Evolutionary conservation across 1,139 yeast genomes (phyloP), one percentile per base, ranked within the genome.

Genomic region (Saccharomycopsis hybrid): DNA sequence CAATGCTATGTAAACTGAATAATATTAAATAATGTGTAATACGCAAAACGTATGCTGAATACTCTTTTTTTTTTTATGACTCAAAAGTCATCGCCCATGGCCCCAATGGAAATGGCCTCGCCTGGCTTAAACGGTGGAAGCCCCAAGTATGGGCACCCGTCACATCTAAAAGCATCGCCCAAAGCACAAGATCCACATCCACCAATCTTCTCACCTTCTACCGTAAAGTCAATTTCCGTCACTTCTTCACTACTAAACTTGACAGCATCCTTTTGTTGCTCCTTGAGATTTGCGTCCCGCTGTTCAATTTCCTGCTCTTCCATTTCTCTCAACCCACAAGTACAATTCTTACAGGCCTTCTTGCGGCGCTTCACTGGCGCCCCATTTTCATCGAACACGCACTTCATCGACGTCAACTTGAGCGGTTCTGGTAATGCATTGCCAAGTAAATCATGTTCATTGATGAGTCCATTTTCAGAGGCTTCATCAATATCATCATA

Each of bases 51-150:
- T 18, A 18, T 18, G 18, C 18, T 18, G 18, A 18, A 18, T 18
- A 18, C 18, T 18, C 18, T 18, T 18, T 18, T 18, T 18, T 18
- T 18, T 18, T 18, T 18, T 18, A 18, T 5, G 13, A 5, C 13
- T 57, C 58, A 66, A 53, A 70, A 61, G 55, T 71, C 75, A 57
- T 71, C 75, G 25, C 66, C 63, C 50, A 71, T 67, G 51, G 67
- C 64, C 53, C 59, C 64, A 54, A 71, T 56, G 45, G 64, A 65
- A 54, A 61, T 76, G 13, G 67, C 83, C 68, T 92, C 95, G 46
- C 98, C 98, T 0, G 97, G 97, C 69, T 88, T 89, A 76, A 92
- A 92, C 3, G 98, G 97, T 7, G 99, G 98, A 52, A 94, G 74
- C 0, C 99, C 98, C 59, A 92, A 72, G 67, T 82, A 94, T 42